phyloP scores from a whole-genome alignment of 805 yeast species.

The Novakomyces olei region DNA sequence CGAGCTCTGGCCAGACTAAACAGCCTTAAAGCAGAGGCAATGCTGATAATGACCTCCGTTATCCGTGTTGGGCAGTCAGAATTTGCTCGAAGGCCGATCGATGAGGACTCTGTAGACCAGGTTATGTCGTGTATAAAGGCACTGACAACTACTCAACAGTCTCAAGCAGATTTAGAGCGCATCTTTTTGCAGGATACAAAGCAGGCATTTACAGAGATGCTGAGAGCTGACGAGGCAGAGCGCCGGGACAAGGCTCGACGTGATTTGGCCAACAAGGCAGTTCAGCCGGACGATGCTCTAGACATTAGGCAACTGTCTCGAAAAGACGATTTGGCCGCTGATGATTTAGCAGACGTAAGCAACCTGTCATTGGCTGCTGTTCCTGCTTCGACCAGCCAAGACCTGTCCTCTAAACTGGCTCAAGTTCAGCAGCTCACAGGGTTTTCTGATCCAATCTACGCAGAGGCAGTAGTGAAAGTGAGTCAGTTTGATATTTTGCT shows the following conservation, averaged over 20 bases:
- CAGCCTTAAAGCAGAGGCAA: constrained; percentile 83
- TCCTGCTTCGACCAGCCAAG: constrained; percentile 26
- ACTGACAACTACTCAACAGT: constrained; percentile 36
- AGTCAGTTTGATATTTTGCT: constrained; percentile 90
- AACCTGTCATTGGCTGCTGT: constrained; percentile 36
- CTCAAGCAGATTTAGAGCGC: constrained; percentile 25
- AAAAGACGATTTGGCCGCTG: constrained; percentile 17
- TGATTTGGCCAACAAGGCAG: constrained; percentile 32
- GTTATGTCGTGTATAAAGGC: constrained; percentile 68
- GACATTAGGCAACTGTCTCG: constrained; percentile 56
- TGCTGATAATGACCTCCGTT: constrained; percentile 77
- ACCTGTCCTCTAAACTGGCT: constrained; percentile 48
- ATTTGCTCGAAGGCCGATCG: constrained; percentile 50
- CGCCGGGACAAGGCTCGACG: constrained; percentile 31
- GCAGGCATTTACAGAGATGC: constrained; percentile 56
- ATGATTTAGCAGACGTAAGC: constrained; percentile 31
- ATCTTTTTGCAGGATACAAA: constrained; percentile 78
- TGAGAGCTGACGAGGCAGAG: constrained; percentile 35
- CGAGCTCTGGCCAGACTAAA: constrained; percentile 46
- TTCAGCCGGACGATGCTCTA: constrained; percentile 58
- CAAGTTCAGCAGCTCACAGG: constrained; percentile 92
- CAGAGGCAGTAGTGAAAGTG: constrained; percentile 89
- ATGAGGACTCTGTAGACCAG: constrained; percentile 93
- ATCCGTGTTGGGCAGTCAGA: constrained; percentile 66
- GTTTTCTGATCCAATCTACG: constrained; percentile 91